Percentiles rank a stretch among this genome's conserved stretches.
These are phyloP conservation scores for Colletotrichum sp. DNA, from an alignment of 2,329 filamentous ascomycete genomes.

Conservation along the genomic window DNA sequence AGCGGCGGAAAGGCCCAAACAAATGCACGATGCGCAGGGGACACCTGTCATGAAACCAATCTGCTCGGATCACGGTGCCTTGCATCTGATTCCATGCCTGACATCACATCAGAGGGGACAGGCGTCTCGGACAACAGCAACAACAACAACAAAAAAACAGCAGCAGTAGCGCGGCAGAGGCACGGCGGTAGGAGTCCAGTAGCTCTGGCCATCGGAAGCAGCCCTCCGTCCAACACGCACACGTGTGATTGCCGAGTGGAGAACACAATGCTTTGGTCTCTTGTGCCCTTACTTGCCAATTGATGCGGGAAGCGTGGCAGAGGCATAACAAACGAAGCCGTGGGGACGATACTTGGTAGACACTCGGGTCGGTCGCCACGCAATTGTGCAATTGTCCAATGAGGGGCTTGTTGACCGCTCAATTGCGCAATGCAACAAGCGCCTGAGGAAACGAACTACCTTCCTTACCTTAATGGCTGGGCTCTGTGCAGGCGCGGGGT, in stretches of 20 bases:
- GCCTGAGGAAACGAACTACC: not conserved
- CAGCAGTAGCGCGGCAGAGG: not conserved
- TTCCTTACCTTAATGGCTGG: too few species aligned
- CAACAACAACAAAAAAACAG: not conserved
- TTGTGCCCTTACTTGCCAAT: not conserved
- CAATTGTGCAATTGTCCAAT: conserved; percentile 15
- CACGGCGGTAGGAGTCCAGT: not conserved
- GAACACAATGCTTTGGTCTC: not conserved
- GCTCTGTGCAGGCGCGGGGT: not conserved
- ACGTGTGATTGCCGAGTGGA: not conserved
- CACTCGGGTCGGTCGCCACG: not conserved
- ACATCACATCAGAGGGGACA: not conserved
- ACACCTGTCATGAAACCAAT: conserved; percentile 7
- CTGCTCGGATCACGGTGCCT: not conserved
- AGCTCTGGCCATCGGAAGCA: not conserved
- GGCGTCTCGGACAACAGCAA: not conserved
- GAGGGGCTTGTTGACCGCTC: not conserved
- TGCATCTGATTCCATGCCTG: not conserved
- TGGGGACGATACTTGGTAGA: not conserved
- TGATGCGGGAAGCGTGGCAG: not conserved
- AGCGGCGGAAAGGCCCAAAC: conserved; percentile 5
- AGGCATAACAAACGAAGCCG: not conserved
- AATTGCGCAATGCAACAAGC: not conserved
- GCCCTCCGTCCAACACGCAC: not conserved
- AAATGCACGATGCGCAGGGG: conserved; percentile 10